Evolutionary conservation across 495 filamentous ascomycete genomes (phyloP), one percentile per base, ranked within the genome.

Genomic region (Podospora pseudoanserina): DNA sequence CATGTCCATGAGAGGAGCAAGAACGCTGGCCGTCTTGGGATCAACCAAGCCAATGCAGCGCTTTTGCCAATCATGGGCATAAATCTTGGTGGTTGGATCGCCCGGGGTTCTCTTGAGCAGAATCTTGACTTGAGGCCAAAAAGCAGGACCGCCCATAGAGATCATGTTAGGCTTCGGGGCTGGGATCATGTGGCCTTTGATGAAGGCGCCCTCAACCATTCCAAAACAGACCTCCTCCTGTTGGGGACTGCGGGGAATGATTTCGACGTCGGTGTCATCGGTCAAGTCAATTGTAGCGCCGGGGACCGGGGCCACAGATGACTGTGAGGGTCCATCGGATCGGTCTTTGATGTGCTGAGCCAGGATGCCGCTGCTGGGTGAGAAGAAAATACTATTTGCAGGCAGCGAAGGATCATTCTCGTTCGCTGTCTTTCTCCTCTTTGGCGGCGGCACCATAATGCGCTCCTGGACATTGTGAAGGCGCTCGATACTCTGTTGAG

Each of bases 201-300:
- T 80, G 63, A 79, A 88, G 4, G 89, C 88, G 20, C 84, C 82
- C 53, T 92, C 87, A 20, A 97, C 74, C 75, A 88, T 89, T 7
- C 95, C 95, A 74, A 92, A 93, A 79, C 95, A 97, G 28, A 97
- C 90, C 72, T 92, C 88, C 72, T 89, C 60, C 68, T 79, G 73
- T 69, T 79, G 5, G 60, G 79, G 68, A 13, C 77, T 58, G 55
- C 55, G 75, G 60, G 86, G 58, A 63, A 84, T 64, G 18, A 85
- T 75, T 2, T 85, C 58, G n/a, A 85, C 75, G 2, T 85, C 61
- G 16, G 89, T 81, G 28, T 83, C 84, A 18, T 81, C 80, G 3
- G 90, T 92, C 71, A 92, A 74, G 73, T 93, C 90, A 54, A 93
- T 88, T 44, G 90, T 83, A 59, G 78, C 79, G 4, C 67, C 16